These are phyloP conservation scores for Penicillium subrubescens DNA, from an alignment of 495 filamentous ascomycete genomes.

Conservation along the genomic window DNA sequence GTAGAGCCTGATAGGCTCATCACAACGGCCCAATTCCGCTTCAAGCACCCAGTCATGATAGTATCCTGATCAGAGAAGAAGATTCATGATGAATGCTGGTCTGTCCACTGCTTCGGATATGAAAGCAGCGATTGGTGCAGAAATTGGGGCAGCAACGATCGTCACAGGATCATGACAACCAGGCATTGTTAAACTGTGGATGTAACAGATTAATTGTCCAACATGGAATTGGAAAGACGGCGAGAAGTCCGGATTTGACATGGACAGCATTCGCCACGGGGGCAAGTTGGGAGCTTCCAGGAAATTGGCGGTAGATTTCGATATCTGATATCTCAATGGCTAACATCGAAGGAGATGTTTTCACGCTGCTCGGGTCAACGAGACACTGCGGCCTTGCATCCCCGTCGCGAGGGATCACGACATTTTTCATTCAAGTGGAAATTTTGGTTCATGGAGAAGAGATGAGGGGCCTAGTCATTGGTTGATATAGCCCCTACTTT, in stretches of 20 bases:
- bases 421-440: not conserved
- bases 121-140: not conserved
- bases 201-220: too few species aligned
- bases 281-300: not conserved
- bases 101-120: not conserved
- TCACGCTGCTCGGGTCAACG: not conserved
- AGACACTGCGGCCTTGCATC: not conserved
- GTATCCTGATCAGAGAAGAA: too few species aligned
- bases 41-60: not conserved
- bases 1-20: not conserved
- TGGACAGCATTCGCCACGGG: not conserved
- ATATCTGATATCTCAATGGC: not conserved
- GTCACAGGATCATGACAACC: not conserved
- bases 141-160: not conserved
- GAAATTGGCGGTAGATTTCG: not conserved
- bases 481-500: not conserved
- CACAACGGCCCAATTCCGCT: not conserved
- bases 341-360: not conserved
- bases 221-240: too few species aligned
- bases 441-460: not conserved
- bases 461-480: not conserved
- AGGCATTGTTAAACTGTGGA: too few species aligned
- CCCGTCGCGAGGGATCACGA: not conserved
- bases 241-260: not conserved
- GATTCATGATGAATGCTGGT: too few species aligned